phyloP scores from a whole-genome alignment of 192 early-diverging fungal species.

The Podila clonocystis region DNA sequence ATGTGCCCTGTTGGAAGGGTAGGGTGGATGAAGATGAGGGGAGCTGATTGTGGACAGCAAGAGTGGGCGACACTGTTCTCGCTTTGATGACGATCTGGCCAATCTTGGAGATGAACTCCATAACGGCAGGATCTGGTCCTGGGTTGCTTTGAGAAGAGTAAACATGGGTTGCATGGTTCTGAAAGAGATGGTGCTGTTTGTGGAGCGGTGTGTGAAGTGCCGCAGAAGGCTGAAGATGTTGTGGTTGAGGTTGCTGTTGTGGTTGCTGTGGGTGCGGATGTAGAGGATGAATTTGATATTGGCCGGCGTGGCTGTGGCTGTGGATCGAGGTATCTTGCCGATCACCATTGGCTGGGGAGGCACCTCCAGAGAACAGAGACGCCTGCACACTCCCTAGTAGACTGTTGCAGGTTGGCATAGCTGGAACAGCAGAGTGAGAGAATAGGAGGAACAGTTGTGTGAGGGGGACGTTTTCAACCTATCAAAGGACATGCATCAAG shows the following conservation, averaged over 20 bases:
- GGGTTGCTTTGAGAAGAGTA: neutral
- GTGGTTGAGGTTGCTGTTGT: neutral
- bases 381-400: neutral
- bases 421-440: neutral
- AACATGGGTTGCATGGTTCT: constrained; percentile 1
- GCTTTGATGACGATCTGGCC: constrained; percentile 47
- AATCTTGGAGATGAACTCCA: constrained; percentile 52
- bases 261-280: neutral
- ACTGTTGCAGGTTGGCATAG: neutral
- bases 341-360: neutral
- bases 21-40: neutral
- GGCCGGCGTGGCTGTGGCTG: neutral
- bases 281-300: neutral
- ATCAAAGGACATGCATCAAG: too few relatives aligned
- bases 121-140: constrained; percentile 40
- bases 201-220: constrained; percentile 1
- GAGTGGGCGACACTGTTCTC: constrained; percentile 19
- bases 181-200: constrained; percentile 2
- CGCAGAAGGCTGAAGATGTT: constrained; percentile 4
- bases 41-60: neutral
- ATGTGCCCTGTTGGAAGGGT: neutral
- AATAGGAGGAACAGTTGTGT: neutral
- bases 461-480: neutral
- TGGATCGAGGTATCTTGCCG: neutral
- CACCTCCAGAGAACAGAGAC: neutral